Evolutionary conservation across 345 rosid genomes (phyloP).

Genomic region (Arabidopsis arenosa): DNA sequence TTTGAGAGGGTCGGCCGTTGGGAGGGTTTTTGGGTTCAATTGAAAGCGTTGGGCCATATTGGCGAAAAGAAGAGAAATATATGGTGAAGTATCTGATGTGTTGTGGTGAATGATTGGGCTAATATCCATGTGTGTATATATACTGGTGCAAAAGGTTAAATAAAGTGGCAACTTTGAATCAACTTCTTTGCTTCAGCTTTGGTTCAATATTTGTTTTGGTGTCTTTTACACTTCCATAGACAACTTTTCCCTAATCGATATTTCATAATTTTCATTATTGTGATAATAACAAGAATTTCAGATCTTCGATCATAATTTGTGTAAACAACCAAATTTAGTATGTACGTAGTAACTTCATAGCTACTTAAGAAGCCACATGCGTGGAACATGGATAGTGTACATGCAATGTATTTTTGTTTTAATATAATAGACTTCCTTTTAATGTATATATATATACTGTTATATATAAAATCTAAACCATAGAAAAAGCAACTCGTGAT

Average conservation of each 20-base stretch:
- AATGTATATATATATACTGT: no score
- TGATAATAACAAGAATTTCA: not conserved
- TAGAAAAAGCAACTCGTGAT: conserved; percentile 35
- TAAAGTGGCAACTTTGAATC: conserved; percentile 51
- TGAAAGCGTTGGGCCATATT: conserved; percentile 47
- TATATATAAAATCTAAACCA: not conserved
- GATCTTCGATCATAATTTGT: not conserved
- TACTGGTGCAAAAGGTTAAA: conserved; percentile 20
- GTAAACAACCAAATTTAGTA: not conserved
- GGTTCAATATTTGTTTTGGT: conserved; percentile 51
- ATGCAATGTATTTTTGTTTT: not conserved
- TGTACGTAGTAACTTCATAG: not conserved
- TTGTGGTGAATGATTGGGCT: conserved; percentile 30
- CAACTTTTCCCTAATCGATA: not conserved
- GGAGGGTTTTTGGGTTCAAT: conserved; percentile 46
- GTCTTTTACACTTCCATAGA: conserved; percentile 38
- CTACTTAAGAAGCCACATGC: not conserved
- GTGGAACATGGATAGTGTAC: not conserved
- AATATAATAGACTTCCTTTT: not conserved
- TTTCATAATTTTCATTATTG: not conserved
- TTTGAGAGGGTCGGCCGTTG: conserved; percentile 42
- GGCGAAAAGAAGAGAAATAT: conserved; percentile 1
- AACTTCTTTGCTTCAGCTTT: conserved; percentile 72
- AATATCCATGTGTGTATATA: conserved; percentile 10
- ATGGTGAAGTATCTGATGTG: conserved; percentile 26